These are phyloP conservation scores for Fusarium xyrophilum DNA, from an alignment of 2,329 filamentous ascomycete species.

Conservation along the genomic window DNA sequence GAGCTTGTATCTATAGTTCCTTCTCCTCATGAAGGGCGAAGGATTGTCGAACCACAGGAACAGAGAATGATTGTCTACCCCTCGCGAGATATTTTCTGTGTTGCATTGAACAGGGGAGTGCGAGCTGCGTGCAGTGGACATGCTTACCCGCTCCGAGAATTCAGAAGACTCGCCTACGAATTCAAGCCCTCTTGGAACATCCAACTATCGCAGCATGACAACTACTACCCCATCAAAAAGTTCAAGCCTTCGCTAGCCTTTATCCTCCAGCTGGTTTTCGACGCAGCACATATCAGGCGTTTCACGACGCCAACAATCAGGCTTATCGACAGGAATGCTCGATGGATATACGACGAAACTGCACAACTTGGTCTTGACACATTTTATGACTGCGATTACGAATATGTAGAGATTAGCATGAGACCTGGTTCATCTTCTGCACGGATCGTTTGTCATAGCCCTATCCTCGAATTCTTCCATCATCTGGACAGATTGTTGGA, in stretches of 20 bases:
- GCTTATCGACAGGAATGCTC: neutral
- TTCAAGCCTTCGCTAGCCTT: neutral
- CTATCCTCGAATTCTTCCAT: neutral
- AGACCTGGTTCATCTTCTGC: neutral
- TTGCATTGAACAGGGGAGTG: neutral
- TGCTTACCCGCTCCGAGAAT: fast-evolving
- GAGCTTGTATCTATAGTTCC: neutral
- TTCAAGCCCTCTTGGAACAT: neutral
- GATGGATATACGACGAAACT: neutral
- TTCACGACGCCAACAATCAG: neutral
- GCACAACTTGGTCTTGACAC: neutral
- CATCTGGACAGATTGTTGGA: neutral
- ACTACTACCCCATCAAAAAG: neutral
- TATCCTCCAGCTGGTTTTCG: neutral
- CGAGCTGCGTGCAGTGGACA: fast-evolving
- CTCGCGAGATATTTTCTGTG: neutral
- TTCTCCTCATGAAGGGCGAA: neutral
- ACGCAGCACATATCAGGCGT: neutral
- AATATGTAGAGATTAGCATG: neutral
- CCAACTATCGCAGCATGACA: neutral
- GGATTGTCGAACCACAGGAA: neutral
- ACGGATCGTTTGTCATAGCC: neutral
- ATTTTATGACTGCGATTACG: neutral
- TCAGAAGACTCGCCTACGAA: neutral
- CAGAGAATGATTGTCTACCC: neutral